Conservation (phyloP, 2,329 filamentous ascomycete genomes). For the Lanzia echinophila region DNA sequence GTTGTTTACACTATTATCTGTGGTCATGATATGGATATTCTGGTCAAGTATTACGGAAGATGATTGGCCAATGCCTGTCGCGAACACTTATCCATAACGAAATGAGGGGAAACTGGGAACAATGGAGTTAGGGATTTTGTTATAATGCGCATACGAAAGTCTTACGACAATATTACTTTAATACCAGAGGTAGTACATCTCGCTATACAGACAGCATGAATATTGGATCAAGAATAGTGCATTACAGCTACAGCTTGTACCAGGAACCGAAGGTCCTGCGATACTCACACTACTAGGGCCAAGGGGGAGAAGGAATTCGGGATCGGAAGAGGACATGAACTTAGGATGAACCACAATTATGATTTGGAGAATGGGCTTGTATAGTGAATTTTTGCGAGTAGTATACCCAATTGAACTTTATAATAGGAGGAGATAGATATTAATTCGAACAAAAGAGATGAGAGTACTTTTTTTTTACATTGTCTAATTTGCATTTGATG, state of each 20-base stretch:
- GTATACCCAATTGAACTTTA: conserved; percentile 10
- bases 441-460: conserved; percentile 5
- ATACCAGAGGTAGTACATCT: conserved; percentile 16
- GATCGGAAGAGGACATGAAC: neutral
- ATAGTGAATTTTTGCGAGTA: conserved; percentile 10
- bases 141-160: conserved; percentile 20
- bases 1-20: conserved; percentile 79
- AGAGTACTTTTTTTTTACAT: neutral
- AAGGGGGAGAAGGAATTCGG: neutral
- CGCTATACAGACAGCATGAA: conserved; percentile 17
- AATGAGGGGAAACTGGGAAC: conserved; percentile 11
- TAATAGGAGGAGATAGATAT: conserved; percentile 10
- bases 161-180: conserved; percentile 26
- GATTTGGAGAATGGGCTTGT: conserved; percentile 10
- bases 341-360: neutral
- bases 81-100: conserved; percentile 27
- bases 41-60: conserved; percentile 99
- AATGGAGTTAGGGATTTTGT: conserved; percentile 25
- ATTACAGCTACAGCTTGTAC: conserved; percentile 7
- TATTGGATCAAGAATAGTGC: conserved; percentile 10
- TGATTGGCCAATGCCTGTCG: conserved; percentile 70
- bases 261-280: neutral
- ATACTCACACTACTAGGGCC: conserved; percentile 1
- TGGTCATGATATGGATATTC: conserved; percentile 84
- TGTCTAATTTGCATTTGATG: no score